These are phyloP conservation scores for Leptomonas pyrrhocoris DNA, from an alignment of 208 protist species.

Conservation along the genomic window DNA sequence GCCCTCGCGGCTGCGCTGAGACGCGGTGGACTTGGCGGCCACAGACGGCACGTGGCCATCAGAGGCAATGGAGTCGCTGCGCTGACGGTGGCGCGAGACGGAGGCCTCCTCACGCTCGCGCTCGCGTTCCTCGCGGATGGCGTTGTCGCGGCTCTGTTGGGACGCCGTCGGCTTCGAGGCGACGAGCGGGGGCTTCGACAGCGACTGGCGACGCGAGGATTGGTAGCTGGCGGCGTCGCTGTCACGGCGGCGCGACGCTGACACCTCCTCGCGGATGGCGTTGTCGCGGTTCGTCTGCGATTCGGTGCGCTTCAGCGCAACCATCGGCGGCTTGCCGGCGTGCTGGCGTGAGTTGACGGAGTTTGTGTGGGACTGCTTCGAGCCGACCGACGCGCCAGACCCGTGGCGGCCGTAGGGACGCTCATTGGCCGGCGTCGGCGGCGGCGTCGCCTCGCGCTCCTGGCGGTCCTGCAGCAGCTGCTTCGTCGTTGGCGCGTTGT, in stretches of 20 bases:
- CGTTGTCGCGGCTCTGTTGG: constrained; percentile 50
- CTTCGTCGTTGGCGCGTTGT: constrained; percentile 53
- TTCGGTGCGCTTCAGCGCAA: constrained; percentile 41
- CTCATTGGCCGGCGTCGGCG: constrained; percentile 30
- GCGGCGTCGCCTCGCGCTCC: constrained; percentile 40
- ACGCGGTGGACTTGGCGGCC: constrained; percentile 28
- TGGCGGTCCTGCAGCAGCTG: constrained; percentile 65
- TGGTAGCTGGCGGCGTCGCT: constrained; percentile 37
- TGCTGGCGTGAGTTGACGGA: constrained; percentile 29
- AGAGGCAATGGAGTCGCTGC: constrained; percentile 35
- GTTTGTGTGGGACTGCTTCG: constrained; percentile 30
- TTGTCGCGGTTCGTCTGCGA: constrained; percentile 39
- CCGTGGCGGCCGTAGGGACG: constrained; percentile 27
- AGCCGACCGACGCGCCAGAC: constrained; percentile 11
- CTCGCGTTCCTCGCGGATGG: constrained; percentile 34
- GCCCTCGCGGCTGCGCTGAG: constrained; percentile 32
- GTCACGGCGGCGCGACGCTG: constrained; percentile 21
- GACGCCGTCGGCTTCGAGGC: constrained; percentile 54
- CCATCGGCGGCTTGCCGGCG: constrained; percentile 37
- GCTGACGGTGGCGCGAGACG: constrained; percentile 15
- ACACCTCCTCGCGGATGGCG: constrained; percentile 23
- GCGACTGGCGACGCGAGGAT: constrained; percentile 45
- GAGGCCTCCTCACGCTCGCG: constrained; percentile 32
- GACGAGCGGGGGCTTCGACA: constrained; percentile 60
- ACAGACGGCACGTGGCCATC: constrained; percentile 28